phyloP scores from a whole-genome alignment of 805 yeast species.

The Candida peoriensis region DNA sequence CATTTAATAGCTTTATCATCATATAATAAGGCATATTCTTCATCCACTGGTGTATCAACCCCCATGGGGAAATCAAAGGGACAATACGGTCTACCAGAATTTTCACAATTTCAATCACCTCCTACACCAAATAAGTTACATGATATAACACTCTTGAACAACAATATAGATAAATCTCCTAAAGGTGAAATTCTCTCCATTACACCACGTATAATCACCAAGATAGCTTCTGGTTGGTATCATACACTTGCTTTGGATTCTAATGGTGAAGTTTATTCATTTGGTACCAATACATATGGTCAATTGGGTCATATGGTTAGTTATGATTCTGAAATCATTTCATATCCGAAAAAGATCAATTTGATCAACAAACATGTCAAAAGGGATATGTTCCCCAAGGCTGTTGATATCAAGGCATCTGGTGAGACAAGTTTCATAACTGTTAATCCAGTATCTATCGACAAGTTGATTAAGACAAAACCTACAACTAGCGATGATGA shows the following conservation, averaged over 20 bases:
- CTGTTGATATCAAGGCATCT: constrained; percentile 59
- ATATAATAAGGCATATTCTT: constrained; percentile 55
- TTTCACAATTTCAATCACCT: constrained; percentile 56
- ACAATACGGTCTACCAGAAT: constrained; percentile 77
- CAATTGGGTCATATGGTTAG: constrained; percentile 71
- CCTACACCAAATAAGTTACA: constrained; percentile 45
- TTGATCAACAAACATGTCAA: constrained; percentile 36
- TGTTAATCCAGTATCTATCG: constrained; percentile 27
- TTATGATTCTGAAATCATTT: constrained; percentile 59
- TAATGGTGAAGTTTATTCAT: constrained; percentile 69
- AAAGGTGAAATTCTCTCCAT: constrained; percentile 17
- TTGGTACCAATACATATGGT: constrained; percentile 85
- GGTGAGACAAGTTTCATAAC: constrained; percentile 58
- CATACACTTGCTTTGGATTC: constrained; percentile 70
- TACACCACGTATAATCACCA: constrained; percentile 40
- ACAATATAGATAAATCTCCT: constrained; percentile 26
- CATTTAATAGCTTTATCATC: constrained; percentile 65
- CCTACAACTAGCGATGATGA: constrained; percentile 8
- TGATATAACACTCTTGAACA: constrained; percentile 56
- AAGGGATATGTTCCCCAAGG: constrained; percentile 39
- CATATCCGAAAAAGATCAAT: constrained; percentile 60
- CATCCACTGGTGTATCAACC: constrained; percentile 47
- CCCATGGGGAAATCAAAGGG: constrained; percentile 45
- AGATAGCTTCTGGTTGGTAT: constrained; percentile 67
- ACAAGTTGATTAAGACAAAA: neutral